Conservation (phyloP, 345 rosid species). For the Carallia brachiata region DNA sequence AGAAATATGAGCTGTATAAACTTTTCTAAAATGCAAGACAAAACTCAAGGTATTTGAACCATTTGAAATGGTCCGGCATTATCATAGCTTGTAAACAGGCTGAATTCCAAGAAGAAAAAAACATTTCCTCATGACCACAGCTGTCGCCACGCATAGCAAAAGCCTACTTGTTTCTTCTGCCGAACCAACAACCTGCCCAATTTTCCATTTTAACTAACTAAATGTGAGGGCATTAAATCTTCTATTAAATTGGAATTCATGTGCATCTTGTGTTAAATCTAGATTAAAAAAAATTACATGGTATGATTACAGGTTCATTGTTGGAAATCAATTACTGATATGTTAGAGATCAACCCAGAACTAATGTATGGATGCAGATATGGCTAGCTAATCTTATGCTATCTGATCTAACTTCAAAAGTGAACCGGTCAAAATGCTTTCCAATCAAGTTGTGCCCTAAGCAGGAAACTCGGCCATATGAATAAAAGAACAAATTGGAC, state of each 20-base stretch:
- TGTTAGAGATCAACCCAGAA: too few species aligned
- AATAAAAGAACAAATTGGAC: neutral
- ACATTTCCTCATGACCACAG: constrained; percentile 86
- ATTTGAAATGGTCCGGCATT: constrained; percentile 2
- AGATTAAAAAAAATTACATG: too few species aligned
- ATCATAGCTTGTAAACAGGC: constrained; percentile 83
- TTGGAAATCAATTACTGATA: too few species aligned
- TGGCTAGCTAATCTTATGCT: too few species aligned
- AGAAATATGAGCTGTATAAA: neutral
- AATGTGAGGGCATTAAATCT: too few species aligned
- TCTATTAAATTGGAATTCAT: constrained; percentile 26
- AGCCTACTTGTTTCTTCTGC: constrained; percentile 79
- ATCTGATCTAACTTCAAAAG: too few species aligned
- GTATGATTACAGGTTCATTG: too few species aligned
- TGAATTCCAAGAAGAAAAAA: constrained; percentile 78
- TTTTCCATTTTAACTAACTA: too few species aligned
- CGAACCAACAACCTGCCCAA: constrained; percentile 70
- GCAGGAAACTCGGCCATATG: neutral
- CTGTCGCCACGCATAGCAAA: constrained; percentile 85
- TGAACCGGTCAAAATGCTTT: neutral
- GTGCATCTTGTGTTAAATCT: too few species aligned
- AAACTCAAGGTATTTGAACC: too few species aligned
- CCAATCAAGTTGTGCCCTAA: neutral
- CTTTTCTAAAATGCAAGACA: neutral
- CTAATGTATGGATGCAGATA: too few species aligned